Evolutionary conservation across 306 rosid species (phyloP), one percentile per base, ranked within the genome.

Genomic region (Malus sieversii): DNA sequence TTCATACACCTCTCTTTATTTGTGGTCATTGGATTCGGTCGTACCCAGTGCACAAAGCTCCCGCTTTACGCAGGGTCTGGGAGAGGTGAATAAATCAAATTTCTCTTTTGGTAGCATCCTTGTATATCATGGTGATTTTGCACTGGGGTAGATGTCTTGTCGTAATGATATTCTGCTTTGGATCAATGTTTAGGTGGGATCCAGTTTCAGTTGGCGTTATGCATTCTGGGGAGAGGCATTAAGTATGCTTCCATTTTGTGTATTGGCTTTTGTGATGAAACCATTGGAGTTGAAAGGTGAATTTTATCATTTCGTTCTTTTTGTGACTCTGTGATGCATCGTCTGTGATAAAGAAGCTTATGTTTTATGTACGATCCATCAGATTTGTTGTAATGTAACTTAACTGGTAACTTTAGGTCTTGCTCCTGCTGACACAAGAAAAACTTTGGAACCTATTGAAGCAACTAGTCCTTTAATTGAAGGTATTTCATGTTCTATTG

Each of bases 181-280:
- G 58, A 59, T 73, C 58, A 35, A 57, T 77, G 67, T 65, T 77
- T 75, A 95, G 97, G 96, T 95, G 77, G 98, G 97, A 78, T 63
- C 86, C 82, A 67, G 42, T 82, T 74, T 78, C 57, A 86, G 82
- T 77, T 95, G 97, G 98, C 96, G 98, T 19, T 71, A 58, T 86
- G 97, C 98, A 40, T 95, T 95, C 70, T 87, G 88, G 89, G 87
- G 83, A 58, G 96, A 89, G 88, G 95, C 98, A 58, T 46, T 95
- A 75, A 79, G 89, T 82, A 95, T 95, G 98, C 90, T 95, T 85
- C 97, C 98, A 30, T 95, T 95, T 82, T 89, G 91, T 79, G 81
- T 95, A 70, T 77, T 89, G 84, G 97, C 95, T 73, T 92, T 95
- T 85, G 64, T 80, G 19, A 82, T 88, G 73, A 89, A 95, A 84